These are phyloP conservation scores for Chloranthus sessilifolius DNA, from an alignment of 164 flowering plant species.

Conservation along the genomic window DNA sequence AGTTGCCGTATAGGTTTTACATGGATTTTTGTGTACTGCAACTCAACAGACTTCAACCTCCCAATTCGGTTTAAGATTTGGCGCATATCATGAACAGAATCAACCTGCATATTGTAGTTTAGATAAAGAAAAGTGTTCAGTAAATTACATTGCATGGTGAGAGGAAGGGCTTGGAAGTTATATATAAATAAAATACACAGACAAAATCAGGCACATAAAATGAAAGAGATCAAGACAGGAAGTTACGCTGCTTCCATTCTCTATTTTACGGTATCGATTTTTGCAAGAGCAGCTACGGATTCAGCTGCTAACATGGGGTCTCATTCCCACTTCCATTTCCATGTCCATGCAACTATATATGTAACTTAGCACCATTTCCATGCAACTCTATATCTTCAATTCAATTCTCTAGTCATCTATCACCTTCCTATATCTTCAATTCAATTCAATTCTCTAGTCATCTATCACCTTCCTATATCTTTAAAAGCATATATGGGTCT, in stretches of 20 bases:
- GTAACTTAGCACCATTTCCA: too few relatives aligned
- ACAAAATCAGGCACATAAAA: too few relatives aligned
- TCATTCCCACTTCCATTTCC: too few relatives aligned
- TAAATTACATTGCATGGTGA: not conserved
- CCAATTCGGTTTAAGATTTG: constrained; percentile 87
- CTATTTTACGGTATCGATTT: constrained; percentile 87
- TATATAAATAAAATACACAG: not conserved
- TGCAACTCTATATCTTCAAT: too few relatives aligned
- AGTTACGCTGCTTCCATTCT: constrained; percentile 99
- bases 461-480: too few relatives aligned
- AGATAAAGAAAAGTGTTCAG: not conserved
- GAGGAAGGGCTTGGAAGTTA: not conserved
- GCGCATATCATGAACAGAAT: constrained; percentile 79
- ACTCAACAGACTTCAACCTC: constrained; percentile 83
- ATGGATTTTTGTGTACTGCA: constrained; percentile 80
- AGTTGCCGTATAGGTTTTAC: constrained; percentile 69
- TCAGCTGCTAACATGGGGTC: too few relatives aligned
- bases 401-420: too few relatives aligned
- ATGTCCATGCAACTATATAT: too few relatives aligned
- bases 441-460: too few relatives aligned
- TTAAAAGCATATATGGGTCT: too few relatives aligned
- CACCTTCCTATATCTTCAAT: too few relatives aligned
- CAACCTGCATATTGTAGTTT: constrained; percentile 44
- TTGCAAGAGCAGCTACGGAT: constrained; percentile 88
- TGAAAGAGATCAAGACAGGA: too few relatives aligned